Base-by-base conservation (phyloP, 2,329 filamentous ascomycete genomes). In the Penicillium verrucosum region DNA sequence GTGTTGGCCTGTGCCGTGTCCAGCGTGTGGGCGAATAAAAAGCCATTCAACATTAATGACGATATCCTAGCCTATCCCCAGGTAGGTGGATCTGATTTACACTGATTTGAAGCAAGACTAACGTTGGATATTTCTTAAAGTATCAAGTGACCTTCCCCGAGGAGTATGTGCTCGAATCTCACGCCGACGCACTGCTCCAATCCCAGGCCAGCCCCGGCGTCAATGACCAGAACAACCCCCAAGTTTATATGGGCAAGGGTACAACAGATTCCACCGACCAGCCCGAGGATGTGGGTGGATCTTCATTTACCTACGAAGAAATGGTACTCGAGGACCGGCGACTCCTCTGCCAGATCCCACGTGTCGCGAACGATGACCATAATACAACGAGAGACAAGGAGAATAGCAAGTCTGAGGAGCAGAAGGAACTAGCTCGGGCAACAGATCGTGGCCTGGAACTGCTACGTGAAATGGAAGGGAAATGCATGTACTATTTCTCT, bases 21-120 rank as follows among this genome's bases (percentile, higher is more conserved):
- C 5, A 63, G 62, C 47, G 77, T 76, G 53, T 72, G 81, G 57
- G 82, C 81, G 45, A 82, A 74, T 65, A 81, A 82, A 66, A 81
- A 81, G 63, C 75, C 80, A 21, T 96, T 96, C 78, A 96, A 88
- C 76, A 89, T 96, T 55, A 87, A 94, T 68, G 90, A 96, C 70
- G 92, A 97, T 71, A 75, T 96, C 50, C 82, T 96, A 55, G 91
- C 91, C 18, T 91, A 89, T 75, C 92, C 92, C 11, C 90, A 94
- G 82, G 90, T 93, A 80, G 61, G 79, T 47, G 38, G 47, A 44
- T 41, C 12, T 23, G 7, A 9, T 21, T 29, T 36, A n/a, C 9
- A 54, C 37, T 11, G 1, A 27, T 27, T 23, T 12, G 11, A 54
- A 16, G 5, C 12, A 9, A 23, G 5, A 2, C 45, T 55, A 29